Evolutionary conservation across 176 grass and related monocot species (phyloP), one percentile per base, ranked within the genome.

Genomic region (Oryza coarctata): DNA sequence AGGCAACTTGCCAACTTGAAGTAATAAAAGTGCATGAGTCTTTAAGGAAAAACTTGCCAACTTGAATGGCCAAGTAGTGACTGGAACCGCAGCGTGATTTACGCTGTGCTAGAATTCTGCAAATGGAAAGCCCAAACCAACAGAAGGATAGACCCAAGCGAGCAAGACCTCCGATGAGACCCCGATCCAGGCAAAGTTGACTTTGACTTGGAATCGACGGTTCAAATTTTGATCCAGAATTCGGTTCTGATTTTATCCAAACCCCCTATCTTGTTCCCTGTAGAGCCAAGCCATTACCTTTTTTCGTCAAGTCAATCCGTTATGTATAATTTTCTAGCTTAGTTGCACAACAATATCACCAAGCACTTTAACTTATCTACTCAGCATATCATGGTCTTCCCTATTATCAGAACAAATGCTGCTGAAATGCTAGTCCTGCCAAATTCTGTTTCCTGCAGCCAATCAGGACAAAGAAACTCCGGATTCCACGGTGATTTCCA

Each of bases 211-310:
- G 50, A 55, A 18, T 55, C 0, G 50, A 55, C 10, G 20, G 7
- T 81, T 71, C 50, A 71, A 30, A 62, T 71, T 62, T 82, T 60
- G 26, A 72, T 23, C 12, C 1, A 17, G 25, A 72, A 82, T 71
- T 71, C 1, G 33, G 39, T 71, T 81, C 49, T 14, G 15, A 20
- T 29, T 78, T 65, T 6, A 22, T 30, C 23, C 58, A 27, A 68
- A 23, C 7, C 30, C 30, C 13, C 22, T 68, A 7, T 20, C 5
- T 9, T 71, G 47, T 71, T 71, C 50, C 50, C 18, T 55, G 50
- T 55, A 1, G n/a, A 55, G 0, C 50, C 20, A 55, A 55, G 1
- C 50, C 20, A n/a, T 15, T 22, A n/a, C 18, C 45, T 2, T 55
- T 55, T 55, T 22, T n/a, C 1, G 6, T 55, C 50, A n/a, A 22